phyloP scores from a whole-genome alignment of 2,329 filamentous ascomycete species.

The Aureobasidium namibiae region DNA sequence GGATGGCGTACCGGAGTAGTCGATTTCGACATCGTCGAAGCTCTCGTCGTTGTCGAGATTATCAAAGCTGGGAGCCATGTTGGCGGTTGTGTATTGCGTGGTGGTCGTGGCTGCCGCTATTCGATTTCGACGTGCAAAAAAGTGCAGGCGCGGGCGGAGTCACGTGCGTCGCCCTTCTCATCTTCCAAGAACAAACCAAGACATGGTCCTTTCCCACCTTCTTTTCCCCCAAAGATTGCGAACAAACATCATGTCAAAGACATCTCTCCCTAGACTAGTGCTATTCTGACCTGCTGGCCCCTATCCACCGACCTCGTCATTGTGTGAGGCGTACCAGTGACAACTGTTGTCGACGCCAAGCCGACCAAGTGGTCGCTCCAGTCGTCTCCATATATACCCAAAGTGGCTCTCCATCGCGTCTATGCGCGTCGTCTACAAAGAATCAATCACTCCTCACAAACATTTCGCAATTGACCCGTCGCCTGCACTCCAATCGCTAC shows the following conservation, averaged over 20 bases:
- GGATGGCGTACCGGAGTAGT: conserved; percentile 58
- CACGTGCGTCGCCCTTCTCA: background rate
- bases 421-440: conserved; percentile 8
- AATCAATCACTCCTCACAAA: background rate
- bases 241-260: conserved; percentile 5
- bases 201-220: background rate
- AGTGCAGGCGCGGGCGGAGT: background rate
- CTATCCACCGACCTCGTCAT: background rate
- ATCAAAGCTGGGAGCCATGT: conserved; percentile 90
- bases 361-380: background rate
- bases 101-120: background rate
- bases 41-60: conserved; percentile 78
- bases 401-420: conserved; percentile 5
- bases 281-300: background rate
- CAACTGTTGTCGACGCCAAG: background rate
- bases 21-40: conserved; percentile 88
- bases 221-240: background rate
- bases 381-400: background rate
- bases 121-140: conserved; percentile 4
- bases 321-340: background rate
- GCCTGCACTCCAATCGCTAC: background rate
- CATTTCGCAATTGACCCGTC: background rate
- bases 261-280: background rate
- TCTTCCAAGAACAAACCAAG: background rate
- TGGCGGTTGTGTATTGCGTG: conserved; percentile 27